Percentiles rank a stretch among this genome's conserved stretches.
phyloP scores from a whole-genome alignment of 164 flowering plant species.

The Euptelea pleiosperma region DNA sequence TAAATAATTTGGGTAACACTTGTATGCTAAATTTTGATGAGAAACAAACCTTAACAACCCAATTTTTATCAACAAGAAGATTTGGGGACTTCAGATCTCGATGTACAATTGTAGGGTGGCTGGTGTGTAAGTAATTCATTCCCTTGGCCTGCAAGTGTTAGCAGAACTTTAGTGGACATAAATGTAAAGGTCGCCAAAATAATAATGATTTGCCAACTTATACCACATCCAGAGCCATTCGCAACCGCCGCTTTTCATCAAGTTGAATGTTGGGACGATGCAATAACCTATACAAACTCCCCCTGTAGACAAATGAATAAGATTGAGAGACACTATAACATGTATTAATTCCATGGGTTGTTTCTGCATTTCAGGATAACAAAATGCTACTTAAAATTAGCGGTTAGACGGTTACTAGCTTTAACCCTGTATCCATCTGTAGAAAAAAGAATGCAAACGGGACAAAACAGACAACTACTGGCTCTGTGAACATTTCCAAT shows the following conservation, averaged over 20 bases:
- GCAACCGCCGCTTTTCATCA: constrained; percentile 81
- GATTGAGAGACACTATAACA: constrained; percentile 10
- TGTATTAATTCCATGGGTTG: background rate
- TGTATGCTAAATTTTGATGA: background rate
- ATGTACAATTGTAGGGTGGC: constrained; percentile 95
- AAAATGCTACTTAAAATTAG: background rate
- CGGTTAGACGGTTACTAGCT: too few species aligned
- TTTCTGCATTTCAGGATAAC: background rate
- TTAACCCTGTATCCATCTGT: too few species aligned
- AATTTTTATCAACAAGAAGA: constrained; percentile 97
- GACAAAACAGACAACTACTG: too few species aligned
- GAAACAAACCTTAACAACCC: constrained; percentile 84
- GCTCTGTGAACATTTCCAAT: too few species aligned
- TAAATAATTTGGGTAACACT: background rate
- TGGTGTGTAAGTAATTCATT: constrained; percentile 97
- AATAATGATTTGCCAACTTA: constrained; percentile 5
- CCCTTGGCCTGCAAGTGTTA: constrained; percentile 78
- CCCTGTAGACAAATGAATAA: constrained; percentile 48
- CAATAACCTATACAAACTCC: constrained; percentile 83
- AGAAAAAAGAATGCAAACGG: too few species aligned
- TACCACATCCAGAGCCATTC: constrained; percentile 99
- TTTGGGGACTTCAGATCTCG: constrained; percentile 96
- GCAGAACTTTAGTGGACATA: constrained; percentile 7
- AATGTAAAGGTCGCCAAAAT: background rate
- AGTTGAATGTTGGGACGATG: constrained; percentile 74